Evolutionary conservation across 805 yeast species (phyloP).

Genomic region (Wickerhamomyces queroliae): DNA sequence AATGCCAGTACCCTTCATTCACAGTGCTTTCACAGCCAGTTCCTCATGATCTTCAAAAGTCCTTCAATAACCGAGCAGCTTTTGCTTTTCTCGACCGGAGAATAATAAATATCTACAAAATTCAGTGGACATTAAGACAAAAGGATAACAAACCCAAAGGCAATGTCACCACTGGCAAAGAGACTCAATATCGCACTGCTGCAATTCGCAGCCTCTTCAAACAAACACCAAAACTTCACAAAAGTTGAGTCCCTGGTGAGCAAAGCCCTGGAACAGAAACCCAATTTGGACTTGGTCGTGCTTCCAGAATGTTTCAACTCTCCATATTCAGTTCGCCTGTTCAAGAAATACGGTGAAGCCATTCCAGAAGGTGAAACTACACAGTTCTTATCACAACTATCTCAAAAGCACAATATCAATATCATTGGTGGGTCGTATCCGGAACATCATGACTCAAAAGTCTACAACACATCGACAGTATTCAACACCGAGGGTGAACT

Average conservation of each 20-base stretch:
- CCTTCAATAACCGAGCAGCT: no score
- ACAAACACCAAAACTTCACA: constrained; percentile 67
- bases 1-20: no score
- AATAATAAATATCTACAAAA: no score
- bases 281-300: constrained; percentile 68
- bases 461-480: constrained; percentile 70
- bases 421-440: constrained; percentile 93
- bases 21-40: no score
- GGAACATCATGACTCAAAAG: constrained; percentile 51
- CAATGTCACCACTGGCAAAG: constrained; percentile 33
- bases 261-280: constrained; percentile 50
- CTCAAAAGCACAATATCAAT: constrained; percentile 55
- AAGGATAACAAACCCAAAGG: neutral
- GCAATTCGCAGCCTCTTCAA: constrained; percentile 67
- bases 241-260: constrained; percentile 55
- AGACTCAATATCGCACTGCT: constrained; percentile 70
- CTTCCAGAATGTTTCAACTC: constrained; percentile 95
- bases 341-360: constrained; percentile 76
- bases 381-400: constrained; percentile 53
- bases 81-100: no score
- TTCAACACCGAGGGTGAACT: constrained; percentile 69
- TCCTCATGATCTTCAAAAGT: no score
- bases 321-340: constrained; percentile 84
- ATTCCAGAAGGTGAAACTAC: constrained; percentile 72
- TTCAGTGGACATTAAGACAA: no score